Evolutionary conservation across 2,329 filamentous ascomycete genomes (phyloP).

Genomic region (Pseudogymnoascus sp.): DNA sequence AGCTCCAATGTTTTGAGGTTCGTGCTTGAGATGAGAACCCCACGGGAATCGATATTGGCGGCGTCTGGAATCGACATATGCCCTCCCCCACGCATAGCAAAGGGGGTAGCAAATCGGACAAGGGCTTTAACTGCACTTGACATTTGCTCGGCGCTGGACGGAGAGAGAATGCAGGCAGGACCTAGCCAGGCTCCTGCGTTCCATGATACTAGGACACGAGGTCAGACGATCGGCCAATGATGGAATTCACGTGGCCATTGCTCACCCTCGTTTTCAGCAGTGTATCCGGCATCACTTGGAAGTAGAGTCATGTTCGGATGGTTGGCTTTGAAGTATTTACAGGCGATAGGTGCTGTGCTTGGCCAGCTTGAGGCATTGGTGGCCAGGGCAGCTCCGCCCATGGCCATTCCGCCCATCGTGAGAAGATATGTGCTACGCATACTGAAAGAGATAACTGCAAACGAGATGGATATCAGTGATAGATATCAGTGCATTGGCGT

Average conservation of each 20-base stretch:
- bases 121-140: constrained; percentile 8
- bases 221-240: neutral
- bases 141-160: constrained; percentile 9
- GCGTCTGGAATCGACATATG: constrained; percentile 19
- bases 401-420: neutral
- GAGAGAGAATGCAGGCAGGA: constrained; percentile 9
- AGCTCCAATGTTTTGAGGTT: constrained; percentile 16
- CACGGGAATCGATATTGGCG: neutral
- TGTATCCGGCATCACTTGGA: constrained; percentile 12
- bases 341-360: neutral
- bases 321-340: constrained; percentile 12
- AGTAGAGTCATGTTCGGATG: constrained; percentile 13
- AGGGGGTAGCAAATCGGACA: neutral
- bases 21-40: constrained; percentile 8
- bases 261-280: constrained; percentile 13
- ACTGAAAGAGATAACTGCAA: neutral
- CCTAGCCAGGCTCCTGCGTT: constrained; percentile 13
- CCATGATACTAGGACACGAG: constrained; percentile 12
- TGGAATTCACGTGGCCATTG: neutral
- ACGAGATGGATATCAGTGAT: neutral
- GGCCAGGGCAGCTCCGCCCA: neutral
- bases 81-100: constrained; percentile 11
- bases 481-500: neutral
- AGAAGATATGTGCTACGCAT: neutral
- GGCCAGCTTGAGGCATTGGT: neutral